Conservation (phyloP, 257 asterid species). For the Buddleja alternifolia region DNA sequence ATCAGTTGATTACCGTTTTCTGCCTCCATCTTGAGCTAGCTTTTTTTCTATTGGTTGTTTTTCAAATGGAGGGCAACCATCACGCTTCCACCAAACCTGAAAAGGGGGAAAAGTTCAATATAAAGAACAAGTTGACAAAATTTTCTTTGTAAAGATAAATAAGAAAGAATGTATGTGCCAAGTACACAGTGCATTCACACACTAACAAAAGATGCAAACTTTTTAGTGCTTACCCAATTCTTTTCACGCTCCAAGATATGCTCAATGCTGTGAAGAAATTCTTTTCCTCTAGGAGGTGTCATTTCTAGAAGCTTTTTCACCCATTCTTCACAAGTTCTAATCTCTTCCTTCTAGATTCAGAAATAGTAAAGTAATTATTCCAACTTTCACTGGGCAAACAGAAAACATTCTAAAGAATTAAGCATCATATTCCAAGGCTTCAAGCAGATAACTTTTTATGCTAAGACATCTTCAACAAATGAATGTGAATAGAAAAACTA, state of each 20-base stretch:
- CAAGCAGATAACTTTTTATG: conserved; percentile 4
- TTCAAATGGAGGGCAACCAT: conserved; percentile 96
- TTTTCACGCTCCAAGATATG: conserved; percentile 96
- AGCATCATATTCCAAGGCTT: conserved; percentile 14
- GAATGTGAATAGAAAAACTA: background rate
- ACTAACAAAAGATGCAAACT: conserved; percentile 14
- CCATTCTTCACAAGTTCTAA: conserved; percentile 76
- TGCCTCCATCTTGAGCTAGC: conserved; percentile 66
- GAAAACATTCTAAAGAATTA: conserved; percentile 12
- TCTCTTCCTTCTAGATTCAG: conserved; percentile 81
- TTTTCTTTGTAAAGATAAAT: conserved; percentile 25
- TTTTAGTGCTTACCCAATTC: conserved; percentile 77
- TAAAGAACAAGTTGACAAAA: conserved; percentile 30
- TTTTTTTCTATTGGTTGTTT: conserved; percentile 75
- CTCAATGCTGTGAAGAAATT: conserved; percentile 85
- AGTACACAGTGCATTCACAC: conserved; percentile 1
- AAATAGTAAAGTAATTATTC: conserved; percentile 26
- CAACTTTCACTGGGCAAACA: conserved; percentile 18
- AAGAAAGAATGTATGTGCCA: conserved; percentile 5
- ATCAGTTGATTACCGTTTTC: conserved; percentile 55
- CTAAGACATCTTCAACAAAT: conserved; percentile 7
- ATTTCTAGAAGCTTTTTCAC: conserved; percentile 88
- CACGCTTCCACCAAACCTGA: conserved; percentile 99
- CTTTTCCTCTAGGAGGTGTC: conserved; percentile 94
- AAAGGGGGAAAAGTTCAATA: conserved; percentile 30